phyloP scores from a whole-genome alignment of 306 rosid species.

The Cicer arietinum region DNA sequence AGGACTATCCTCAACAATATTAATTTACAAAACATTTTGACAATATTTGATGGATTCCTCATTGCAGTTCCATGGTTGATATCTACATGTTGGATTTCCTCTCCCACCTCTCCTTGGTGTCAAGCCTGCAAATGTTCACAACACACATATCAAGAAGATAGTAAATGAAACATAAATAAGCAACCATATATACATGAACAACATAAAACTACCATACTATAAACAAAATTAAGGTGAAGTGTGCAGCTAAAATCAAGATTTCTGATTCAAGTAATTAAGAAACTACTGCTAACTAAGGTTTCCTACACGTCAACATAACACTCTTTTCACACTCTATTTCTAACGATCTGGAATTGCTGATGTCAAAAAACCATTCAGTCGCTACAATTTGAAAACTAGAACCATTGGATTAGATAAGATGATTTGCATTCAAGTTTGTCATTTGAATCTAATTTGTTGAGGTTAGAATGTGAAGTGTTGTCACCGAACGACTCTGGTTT shows the following conservation, averaged over 20 bases:
- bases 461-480: not conserved
- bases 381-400: not conserved
- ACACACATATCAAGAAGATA: slow-evolving; percentile 11
- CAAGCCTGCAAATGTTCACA: slow-evolving; percentile 62
- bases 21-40: slow-evolving; percentile 18
- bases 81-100: slow-evolving; percentile 87
- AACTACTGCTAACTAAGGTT: not conserved
- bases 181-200: not conserved
- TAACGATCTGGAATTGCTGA: not conserved
- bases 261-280: slow-evolving; percentile 14
- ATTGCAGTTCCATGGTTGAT: slow-evolving; percentile 28
- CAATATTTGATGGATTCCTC: slow-evolving; percentile 6
- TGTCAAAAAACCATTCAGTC: not conserved
- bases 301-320: not conserved
- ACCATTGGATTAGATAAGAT: not conserved
- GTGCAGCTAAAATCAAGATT: not conserved
- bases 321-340: not conserved
- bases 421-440: not conserved
- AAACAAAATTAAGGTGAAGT: slow-evolving; percentile 4
- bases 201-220: not conserved
- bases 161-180: slow-evolving; percentile 8
- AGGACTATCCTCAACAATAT: slow-evolving; percentile 2
- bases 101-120: slow-evolving; percentile 86
- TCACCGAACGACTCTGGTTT: not conserved
- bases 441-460: not conserved